A percentile compares a stretch with the other conserved stretches of the same genome.
These are phyloP conservation scores for Coffea eugenioides DNA, from an alignment of 257 asterid genomes.

Conservation along the genomic window DNA sequence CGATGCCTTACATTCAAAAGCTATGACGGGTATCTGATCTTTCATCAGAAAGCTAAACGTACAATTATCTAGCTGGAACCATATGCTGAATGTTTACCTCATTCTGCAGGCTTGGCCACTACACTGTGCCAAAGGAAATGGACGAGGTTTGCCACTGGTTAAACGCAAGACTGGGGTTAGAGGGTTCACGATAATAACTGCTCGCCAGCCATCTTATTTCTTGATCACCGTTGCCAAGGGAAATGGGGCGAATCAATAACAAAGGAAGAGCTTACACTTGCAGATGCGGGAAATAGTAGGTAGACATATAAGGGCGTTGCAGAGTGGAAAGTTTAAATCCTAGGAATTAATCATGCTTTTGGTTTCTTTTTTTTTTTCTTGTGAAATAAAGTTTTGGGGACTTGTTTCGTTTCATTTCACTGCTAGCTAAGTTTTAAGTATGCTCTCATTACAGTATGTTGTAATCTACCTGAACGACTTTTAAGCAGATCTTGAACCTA, in stretches of 20 bases:
- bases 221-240: slow-evolving; percentile 17
- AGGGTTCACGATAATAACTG: slow-evolving; percentile 34
- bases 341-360: slow-evolving; percentile 17
- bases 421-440: too few species aligned
- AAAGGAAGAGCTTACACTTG: slow-evolving; percentile 31
- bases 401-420: neutral
- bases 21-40: slow-evolving; percentile 58
- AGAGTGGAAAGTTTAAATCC: slow-evolving; percentile 11
- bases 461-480: neutral
- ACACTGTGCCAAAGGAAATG: slow-evolving; percentile 88
- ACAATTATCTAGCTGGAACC: neutral
- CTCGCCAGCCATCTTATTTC: neutral
- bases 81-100: slow-evolving; percentile 1
- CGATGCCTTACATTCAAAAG: slow-evolving; percentile 59
- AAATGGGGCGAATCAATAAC: slow-evolving; percentile 28
- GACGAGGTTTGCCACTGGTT: slow-evolving; percentile 86
- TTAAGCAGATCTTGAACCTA: neutral
- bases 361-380: slow-evolving; percentile 13
- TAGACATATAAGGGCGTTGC: slow-evolving; percentile 10
- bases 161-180: slow-evolving; percentile 47
- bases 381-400: slow-evolving; percentile 18
- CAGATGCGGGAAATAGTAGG: slow-evolving; percentile 13
- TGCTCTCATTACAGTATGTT: neutral
- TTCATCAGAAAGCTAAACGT: slow-evolving; percentile 1
- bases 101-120: slow-evolving; percentile 76